Conservation (phyloP, 2,329 filamentous ascomycete species). For the Paradendryphiella salina region DNA sequence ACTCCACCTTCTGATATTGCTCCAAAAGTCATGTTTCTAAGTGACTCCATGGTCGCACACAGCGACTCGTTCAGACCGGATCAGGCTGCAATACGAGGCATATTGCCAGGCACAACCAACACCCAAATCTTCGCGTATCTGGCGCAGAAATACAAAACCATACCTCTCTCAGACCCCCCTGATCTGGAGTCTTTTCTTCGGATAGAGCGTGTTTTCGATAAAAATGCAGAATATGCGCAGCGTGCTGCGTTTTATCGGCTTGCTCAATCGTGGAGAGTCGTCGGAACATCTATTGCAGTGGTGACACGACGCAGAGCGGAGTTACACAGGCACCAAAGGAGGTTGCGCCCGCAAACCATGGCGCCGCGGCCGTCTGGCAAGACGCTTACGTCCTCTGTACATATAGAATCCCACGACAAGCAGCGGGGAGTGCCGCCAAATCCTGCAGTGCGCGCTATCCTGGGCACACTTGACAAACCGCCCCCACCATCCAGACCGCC, state of each 20-base stretch:
- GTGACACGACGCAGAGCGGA: slow-evolving; percentile 51
- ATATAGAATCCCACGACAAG: slow-evolving; percentile 29
- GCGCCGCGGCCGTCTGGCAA: slow-evolving; percentile 14
- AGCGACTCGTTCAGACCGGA: slow-evolving; percentile 46
- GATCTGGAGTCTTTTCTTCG: slow-evolving; percentile 44
- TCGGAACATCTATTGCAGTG: slow-evolving; percentile 56
- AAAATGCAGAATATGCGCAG: slow-evolving; percentile 59
- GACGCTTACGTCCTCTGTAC: slow-evolving; percentile 16
- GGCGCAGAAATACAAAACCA: slow-evolving; percentile 51
- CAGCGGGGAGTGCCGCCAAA: slow-evolving; percentile 26
- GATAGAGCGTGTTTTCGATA: slow-evolving; percentile 52
- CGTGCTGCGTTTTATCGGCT: slow-evolving; percentile 55
- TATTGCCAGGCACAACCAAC: slow-evolving; percentile 50
- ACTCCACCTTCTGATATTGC: slow-evolving; percentile 57
- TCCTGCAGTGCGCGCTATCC: slow-evolving; percentile 41
- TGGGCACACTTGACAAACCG: slow-evolving; percentile 40
- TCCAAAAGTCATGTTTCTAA: slow-evolving; percentile 55
- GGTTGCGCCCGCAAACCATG: slow-evolving; percentile 27
- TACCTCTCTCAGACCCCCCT: slow-evolving; percentile 45
- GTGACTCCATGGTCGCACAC: slow-evolving; percentile 53
- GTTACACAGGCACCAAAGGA: slow-evolving; percentile 35
- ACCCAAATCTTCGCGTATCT: slow-evolving; percentile 48
- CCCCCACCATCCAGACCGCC: slow-evolving; percentile 35
- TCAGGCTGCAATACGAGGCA: slow-evolving; percentile 56
- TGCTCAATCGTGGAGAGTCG: slow-evolving; percentile 63